Evolutionary conservation across 2,329 filamentous ascomycete genomes (phyloP).

Genomic region (Ophiosphaerella narmari): DNA sequence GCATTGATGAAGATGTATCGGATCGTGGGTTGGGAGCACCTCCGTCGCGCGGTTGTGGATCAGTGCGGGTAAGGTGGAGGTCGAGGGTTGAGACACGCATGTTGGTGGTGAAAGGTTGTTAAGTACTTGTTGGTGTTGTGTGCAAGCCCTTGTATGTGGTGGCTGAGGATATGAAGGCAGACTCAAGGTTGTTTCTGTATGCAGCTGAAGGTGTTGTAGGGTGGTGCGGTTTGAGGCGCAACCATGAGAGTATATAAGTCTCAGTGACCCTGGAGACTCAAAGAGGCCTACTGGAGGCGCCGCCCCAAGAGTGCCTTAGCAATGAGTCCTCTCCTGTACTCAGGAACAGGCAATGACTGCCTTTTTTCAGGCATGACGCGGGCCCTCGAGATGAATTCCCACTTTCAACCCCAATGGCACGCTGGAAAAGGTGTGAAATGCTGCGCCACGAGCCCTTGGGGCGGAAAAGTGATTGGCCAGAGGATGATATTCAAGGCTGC

Average conservation of each 20-base stretch:
- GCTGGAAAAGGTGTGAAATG: slow-evolving; percentile 14
- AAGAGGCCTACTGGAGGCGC: slow-evolving; percentile 32
- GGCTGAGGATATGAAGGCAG: slow-evolving; percentile 11
- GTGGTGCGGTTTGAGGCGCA: slow-evolving; percentile 3
- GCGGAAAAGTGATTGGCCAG: slow-evolving; percentile 23
- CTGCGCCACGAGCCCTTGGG: slow-evolving; percentile 32
- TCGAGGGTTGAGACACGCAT: slow-evolving; percentile 21
- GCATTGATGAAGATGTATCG: slow-evolving; percentile 18
- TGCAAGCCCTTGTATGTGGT: slow-evolving; percentile 14
- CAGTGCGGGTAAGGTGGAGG: slow-evolving; percentile 16
- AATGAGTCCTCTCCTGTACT: slow-evolving; percentile 16
- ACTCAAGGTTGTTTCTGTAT: slow-evolving; percentile 9
- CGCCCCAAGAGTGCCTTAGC: slow-evolving; percentile 24
- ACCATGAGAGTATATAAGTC: slow-evolving; percentile 16
- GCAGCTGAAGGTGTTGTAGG: slow-evolving; percentile 3
- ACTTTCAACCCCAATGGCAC: slow-evolving; percentile 19
- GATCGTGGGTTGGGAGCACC: slow-evolving; percentile 35
- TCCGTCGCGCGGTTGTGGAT: slow-evolving; percentile 39
- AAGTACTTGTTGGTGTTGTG: slow-evolving; percentile 6
- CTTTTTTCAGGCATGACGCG: slow-evolving; percentile 40
- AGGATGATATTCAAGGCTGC: slow-evolving; percentile 31
- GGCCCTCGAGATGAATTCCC: slow-evolving; percentile 18
- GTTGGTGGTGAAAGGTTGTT: slow-evolving; percentile 7
- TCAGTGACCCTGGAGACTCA: slow-evolving; percentile 8
- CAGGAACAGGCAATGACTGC: slow-evolving; percentile 35